phyloP scores from a whole-genome alignment of 768 basidiomycete genomes.

The Suillus clintonianus region DNA sequence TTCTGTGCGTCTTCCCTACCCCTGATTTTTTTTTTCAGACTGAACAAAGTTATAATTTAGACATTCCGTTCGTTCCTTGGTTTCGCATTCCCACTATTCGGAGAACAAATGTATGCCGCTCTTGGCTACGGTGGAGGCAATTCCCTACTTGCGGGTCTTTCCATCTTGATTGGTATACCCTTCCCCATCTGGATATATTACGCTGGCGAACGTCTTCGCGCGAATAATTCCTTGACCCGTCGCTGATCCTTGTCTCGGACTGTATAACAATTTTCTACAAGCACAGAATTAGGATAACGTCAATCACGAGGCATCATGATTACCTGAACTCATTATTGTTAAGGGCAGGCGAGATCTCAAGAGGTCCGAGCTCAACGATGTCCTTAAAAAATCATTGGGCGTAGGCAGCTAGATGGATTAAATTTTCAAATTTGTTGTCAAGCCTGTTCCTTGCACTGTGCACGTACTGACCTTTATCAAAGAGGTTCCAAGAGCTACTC shows the following conservation, averaged over 20 bases:
- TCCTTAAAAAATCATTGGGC: no score
- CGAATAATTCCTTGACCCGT: conserved; percentile 35
- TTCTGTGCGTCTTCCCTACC: conserved; percentile 40
- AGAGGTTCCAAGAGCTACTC: no score
- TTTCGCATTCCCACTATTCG: conserved; percentile 68
- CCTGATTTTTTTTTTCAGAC: background rate
- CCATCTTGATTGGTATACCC: conserved; percentile 63
- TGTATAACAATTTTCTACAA: background rate
- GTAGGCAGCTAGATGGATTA: no score
- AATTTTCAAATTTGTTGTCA: no score
- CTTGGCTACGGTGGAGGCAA: conserved; percentile 71
- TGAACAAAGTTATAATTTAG: conserved; percentile 24
- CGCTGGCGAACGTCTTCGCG: conserved; percentile 58
- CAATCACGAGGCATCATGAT: no score
- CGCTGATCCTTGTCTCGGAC: background rate
- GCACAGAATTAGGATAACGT: background rate
- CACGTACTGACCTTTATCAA: no score
- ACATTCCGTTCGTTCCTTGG: conserved; percentile 64
- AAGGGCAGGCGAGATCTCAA: no score
- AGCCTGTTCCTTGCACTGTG: no score
- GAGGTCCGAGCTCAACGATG: no score
- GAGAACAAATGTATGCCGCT: conserved; percentile 59
- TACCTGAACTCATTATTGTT: no score
- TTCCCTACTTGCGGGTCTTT: conserved; percentile 60
- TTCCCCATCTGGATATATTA: conserved; percentile 76